phyloP scores from a whole-genome alignment of 495 filamentous ascomycete genomes.

The Aspergillus panamensis region DNA sequence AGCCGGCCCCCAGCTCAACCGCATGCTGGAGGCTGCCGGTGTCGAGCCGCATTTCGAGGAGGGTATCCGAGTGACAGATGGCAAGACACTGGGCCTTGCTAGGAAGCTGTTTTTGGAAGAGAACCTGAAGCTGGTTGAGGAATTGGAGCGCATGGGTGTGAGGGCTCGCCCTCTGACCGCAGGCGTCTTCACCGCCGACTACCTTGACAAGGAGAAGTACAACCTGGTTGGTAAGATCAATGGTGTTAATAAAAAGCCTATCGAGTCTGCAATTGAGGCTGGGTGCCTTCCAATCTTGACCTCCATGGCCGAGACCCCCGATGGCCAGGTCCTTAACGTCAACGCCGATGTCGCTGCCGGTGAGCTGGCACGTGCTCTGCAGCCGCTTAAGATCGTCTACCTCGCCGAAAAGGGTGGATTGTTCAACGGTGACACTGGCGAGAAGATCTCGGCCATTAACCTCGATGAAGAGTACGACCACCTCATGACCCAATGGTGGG shows the following conservation, averaged over 20 bases:
- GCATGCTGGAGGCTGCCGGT: constrained; percentile 83
- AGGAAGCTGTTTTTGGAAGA: constrained; percentile 91
- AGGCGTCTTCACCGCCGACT: constrained; percentile 92
- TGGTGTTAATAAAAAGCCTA: constrained; percentile 83
- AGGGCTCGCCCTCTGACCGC: constrained; percentile 87
- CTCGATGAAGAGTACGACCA: constrained; percentile 96
- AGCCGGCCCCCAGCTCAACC: constrained; percentile 94
- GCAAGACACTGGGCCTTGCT: constrained; percentile 88
- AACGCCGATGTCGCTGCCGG: constrained; percentile 97
- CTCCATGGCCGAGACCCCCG: constrained; percentile 91
- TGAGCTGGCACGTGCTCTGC: constrained; percentile 81
- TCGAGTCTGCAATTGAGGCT: constrained; percentile 87
- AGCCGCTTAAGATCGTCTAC: constrained; percentile 97
- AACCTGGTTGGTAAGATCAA: constrained; percentile 94
- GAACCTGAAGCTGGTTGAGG: constrained; percentile 92
- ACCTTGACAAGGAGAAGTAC: constrained; percentile 91
- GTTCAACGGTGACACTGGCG: constrained; percentile 86
- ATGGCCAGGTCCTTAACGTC: constrained; percentile 95
- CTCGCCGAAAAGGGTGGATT: constrained; percentile 96
- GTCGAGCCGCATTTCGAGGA: constrained; percentile 96
- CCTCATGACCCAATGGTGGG: constrained; percentile 94
- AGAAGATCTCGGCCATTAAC: constrained; percentile 98
- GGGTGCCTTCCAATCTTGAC: constrained; percentile 93
- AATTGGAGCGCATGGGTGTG: constrained; percentile 86
- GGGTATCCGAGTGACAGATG: constrained; percentile 93